Percentiles rank a stretch among this genome's conserved stretches.
phyloP scores from a whole-genome alignment of 257 asterid species.

The Solanum ossicruentum region DNA sequence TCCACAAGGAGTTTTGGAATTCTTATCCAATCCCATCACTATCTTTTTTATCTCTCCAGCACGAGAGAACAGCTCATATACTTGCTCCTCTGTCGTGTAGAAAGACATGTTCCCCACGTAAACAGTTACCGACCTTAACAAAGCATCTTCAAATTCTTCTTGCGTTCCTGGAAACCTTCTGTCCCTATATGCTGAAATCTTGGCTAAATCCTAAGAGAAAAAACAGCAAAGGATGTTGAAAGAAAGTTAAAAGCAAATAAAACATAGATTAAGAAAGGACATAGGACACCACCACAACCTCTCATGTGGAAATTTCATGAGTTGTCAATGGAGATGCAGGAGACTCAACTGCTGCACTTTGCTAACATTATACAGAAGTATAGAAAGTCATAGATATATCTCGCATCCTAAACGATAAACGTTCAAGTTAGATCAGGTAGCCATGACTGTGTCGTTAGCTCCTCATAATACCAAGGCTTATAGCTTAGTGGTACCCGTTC shows the following conservation, averaged over 20 bases:
- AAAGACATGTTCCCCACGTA: conserved; percentile 92
- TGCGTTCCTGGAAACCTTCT: conserved; percentile 87
- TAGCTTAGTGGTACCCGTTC: not conserved
- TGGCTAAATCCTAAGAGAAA: conserved; percentile 55
- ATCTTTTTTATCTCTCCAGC: conserved; percentile 95
- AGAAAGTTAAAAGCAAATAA: not conserved
- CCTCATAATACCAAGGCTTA: not conserved
- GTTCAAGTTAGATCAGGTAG: not conserved
- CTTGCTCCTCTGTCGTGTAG: conserved; percentile 97
- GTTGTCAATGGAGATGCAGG: not conserved
- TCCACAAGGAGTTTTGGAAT: conserved; percentile 89
- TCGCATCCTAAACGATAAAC: not conserved
- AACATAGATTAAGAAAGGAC: not conserved
- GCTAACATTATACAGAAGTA: not conserved
- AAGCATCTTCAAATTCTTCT: conserved; percentile 82
- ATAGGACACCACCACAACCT: not conserved
- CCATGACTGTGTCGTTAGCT: not conserved
- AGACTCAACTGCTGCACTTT: not conserved
- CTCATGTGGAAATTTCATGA: not conserved
- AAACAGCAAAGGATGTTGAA: not conserved
- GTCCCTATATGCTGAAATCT: conserved; percentile 83
- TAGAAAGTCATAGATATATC: not conserved
- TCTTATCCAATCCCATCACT: conserved; percentile 93
- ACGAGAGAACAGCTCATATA: conserved; percentile 77
- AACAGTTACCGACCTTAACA: conserved; percentile 56